These are phyloP conservation scores for Tephrocybe sp. DNA, from an alignment of 768 basidiomycete genomes.

Conservation along the genomic window DNA sequence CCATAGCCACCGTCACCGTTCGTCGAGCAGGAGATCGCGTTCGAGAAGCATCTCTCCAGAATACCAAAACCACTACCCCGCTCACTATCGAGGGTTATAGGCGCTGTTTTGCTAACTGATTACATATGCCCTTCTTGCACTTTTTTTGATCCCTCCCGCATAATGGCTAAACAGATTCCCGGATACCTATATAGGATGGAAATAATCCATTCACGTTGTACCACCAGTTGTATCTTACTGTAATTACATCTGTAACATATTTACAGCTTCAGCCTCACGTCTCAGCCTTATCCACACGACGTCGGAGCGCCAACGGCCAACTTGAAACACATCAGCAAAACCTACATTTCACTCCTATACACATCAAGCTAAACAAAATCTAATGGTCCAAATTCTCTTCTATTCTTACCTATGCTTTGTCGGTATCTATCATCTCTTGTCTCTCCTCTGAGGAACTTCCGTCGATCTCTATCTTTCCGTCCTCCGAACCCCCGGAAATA, in stretches of 20 bases:
- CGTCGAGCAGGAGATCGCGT: slow-evolving; percentile 23
- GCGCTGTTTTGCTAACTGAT: neutral
- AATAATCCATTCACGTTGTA: neutral
- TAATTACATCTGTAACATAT: neutral
- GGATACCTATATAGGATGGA: slow-evolving; percentile 6
- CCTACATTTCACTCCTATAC: no score
- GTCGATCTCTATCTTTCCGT: no score
- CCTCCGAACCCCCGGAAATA: no score
- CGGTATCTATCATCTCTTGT: no score
- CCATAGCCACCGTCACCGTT: slow-evolving; percentile 10
- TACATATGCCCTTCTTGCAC: neutral
- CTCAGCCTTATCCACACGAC: no score
- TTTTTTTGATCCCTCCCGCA: neutral
- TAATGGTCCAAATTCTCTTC: no score
- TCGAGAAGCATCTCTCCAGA: slow-evolving; percentile 28
- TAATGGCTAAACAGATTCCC: neutral
- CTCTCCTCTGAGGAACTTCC: no score
- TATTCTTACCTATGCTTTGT: no score
- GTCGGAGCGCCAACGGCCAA: no score
- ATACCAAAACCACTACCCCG: slow-evolving; percentile 18
- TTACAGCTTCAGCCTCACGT: no score
- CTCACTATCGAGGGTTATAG: slow-evolving; percentile 9
- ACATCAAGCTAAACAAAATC: no score
- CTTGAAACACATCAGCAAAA: no score
- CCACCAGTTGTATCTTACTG: neutral